Base-by-base conservation (phyloP, 768 basidiomycete genomes). In the Dioszegia aurantiaca region DNA sequence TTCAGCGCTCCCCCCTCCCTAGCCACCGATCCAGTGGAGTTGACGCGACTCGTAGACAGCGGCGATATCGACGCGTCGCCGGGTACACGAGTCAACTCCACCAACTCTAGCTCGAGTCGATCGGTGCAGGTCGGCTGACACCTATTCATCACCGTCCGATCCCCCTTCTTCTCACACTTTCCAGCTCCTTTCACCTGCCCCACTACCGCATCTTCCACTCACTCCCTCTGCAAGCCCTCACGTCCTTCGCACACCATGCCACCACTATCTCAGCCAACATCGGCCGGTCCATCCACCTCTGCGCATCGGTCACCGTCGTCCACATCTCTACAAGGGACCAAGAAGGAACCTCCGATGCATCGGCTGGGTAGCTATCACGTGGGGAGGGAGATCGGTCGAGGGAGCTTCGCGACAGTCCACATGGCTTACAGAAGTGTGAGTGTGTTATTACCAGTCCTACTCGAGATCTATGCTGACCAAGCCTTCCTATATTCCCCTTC, bases 371-470 rank as follows among this genome's bases (percentile, higher is more conserved):
- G 73, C 52, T 80, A 80, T 72, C 52, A 70, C 21, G 64, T 80
- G 24, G 72, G 70, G 0, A 65, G 64, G n/a, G 79, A 80, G 70
- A 79, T 80, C 40, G 80, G 80, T 3, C 67, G 76, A 75, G 94
- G 94, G 17, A 91, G 88, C 75, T 98, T 98, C 77, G 94, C 94
- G 16, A 94, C 88, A 0, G 94, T 99, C 39, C 93, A 90, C 77
- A 89, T 90, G 67, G 93, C 90, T 49, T 90, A 90, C 79, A 87
- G 92, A 75, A 85, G 87, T 78, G 92, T 89, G 65, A 58, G 86
- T 78, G 30, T 17, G 23, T 33, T 23, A 37, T 26, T 17, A 14
- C n/a, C 26, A 24, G 17, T 58, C 23, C n/a, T 16, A 12, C 33
- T 49, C n/a, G 6, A 42, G 28, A 42, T 51, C n/a, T 42, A 10